phyloP scores from a whole-genome alignment of 805 yeast species.

The Candida insectalens region DNA sequence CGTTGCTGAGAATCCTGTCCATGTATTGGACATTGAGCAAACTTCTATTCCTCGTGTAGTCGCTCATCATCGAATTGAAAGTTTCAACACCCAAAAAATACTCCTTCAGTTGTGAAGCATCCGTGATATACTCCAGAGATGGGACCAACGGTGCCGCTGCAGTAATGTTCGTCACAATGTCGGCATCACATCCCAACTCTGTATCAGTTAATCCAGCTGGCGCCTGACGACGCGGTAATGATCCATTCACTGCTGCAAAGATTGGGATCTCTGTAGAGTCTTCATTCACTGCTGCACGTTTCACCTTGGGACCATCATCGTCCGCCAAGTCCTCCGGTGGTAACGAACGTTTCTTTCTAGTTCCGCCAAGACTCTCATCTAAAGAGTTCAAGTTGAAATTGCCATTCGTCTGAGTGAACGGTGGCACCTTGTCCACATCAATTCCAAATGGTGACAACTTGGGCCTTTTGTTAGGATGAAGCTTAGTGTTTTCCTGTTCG shows the following conservation, averaged over 20 bases:
- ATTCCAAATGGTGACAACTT: constrained; percentile 6
- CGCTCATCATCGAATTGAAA: constrained; percentile 8
- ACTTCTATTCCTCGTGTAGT: constrained; percentile 8
- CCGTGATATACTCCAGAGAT: neutral
- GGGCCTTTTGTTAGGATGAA: constrained; percentile 1
- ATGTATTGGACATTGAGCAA: constrained; percentile 8
- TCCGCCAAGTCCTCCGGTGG: neutral
- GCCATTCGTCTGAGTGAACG: constrained; percentile 22
- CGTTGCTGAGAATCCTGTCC: constrained; percentile 7
- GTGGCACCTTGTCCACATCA: constrained; percentile 14
- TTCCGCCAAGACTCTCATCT: constrained; percentile 9
- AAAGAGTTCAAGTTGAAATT: constrained; percentile 20
- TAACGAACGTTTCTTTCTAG: neutral
- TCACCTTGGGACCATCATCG: neutral
- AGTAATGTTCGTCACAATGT: neutral
- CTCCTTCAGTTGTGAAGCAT: neutral
- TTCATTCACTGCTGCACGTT: constrained; percentile 5
- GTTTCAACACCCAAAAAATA: constrained; percentile 6
- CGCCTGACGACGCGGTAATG: constrained; percentile 9
- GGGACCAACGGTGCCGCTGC: neutral
- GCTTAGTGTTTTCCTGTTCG: too few species aligned
- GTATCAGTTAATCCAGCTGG: constrained; percentile 7
- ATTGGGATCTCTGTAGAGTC: constrained; percentile 12
- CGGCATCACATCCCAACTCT: constrained; percentile 12
- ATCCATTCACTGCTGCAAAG: constrained; percentile 12